Evolutionary conservation across 352 stramenopile genomes (phyloP), one percentile per base, ranked within the genome.

Genomic region (Phytophthora foliorum): DNA sequence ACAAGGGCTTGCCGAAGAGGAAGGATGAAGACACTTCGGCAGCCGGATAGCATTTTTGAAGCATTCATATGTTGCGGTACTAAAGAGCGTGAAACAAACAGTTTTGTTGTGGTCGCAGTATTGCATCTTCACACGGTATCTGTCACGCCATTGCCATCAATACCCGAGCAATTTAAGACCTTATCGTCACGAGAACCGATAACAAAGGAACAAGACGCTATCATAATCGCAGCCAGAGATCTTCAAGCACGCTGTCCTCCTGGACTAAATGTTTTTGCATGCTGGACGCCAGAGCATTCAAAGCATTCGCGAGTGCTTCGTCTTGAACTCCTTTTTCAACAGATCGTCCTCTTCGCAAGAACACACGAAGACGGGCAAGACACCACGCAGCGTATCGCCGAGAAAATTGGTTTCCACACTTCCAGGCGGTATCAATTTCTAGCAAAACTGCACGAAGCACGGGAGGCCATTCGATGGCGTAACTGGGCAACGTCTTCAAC

Each of bases 311-410:
- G 34, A 74, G 51, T 0, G 14, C 34, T 27, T 58, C 22, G 25
- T 56, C 9, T 31, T 34, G 27, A 39, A 1, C 44, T 9, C 27
- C 52, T 17, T 60, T 17, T 27, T 19, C 36, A 57, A 24, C 7
- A 21, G 10, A 11, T 57, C 19, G 49, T 53, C 29, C 51, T 42
- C 29, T 29, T 17, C 46, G 46, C 24, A 74, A 24, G 19, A 59
- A 65, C 21, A 41, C 48, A 41, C 49, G 72, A 62, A 76, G 67
- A n/a, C 62, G 72, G 13, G 53, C 62, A 34, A 90, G 55, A 14
- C 72, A 80, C 84, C 84, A 92, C 16, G 77, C 63, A 22, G 80
- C 70, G 63, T 87, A 92, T 8, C 81, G 78, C 45, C 75, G 52
- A 21, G 81, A 76, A 61, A 79, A 89, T 50, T 71, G 63, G 38